Evolutionary conservation across 345 rosid genomes (phyloP), one percentile per base, ranked within the genome.

Genomic region (Balakata baccata): DNA sequence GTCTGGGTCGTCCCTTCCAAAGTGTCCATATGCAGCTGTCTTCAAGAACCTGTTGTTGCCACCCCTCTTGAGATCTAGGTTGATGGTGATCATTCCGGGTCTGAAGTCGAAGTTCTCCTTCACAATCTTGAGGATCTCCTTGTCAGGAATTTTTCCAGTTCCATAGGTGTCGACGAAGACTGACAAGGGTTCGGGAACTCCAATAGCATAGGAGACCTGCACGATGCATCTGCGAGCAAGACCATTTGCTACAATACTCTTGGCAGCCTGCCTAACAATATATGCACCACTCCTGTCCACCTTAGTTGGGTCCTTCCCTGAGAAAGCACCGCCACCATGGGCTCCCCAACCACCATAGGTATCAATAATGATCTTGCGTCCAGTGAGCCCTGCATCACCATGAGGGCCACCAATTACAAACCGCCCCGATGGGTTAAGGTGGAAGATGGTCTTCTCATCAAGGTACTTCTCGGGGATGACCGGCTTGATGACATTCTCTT

Each of bases 81-180:
- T 83, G 70, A 77, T 78, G 72, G 88, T 74, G 43, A 85, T 85
- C 88, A 85, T 85, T 72, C 88, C 88, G 2, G 88, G 88, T 83
- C 84, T 80, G 52, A 84, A 84, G 68, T 84, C 83, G 12, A 80
- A 80, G 70, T 7, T 75, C 71, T 80, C 83, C 76, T 80, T 80
- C 66, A 80, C 83, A 17, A 80, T 75, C 65, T 71, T 68, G 14
- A 80, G 79, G 29, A 80, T 80, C 58, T 80, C 83, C 77, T 72
- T 80, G 77, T 80, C 83, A 6, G 83, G 79, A 39, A 80, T 80
- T 73, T 71, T 80, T 37, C 83, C 83, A 18, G 83, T 80, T 68
- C 77, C 79, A n/a, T 80, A 80, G 43, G 58, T n/a, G 63, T 75
- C 83, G 25, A 80, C 83, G 14, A 80, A 80, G 25, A 80, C 83